Evolutionary conservation across 2,329 filamentous ascomycete genomes (phyloP), one percentile per base, ranked within the genome.

Genomic region (Gliomastix tumulicola): DNA sequence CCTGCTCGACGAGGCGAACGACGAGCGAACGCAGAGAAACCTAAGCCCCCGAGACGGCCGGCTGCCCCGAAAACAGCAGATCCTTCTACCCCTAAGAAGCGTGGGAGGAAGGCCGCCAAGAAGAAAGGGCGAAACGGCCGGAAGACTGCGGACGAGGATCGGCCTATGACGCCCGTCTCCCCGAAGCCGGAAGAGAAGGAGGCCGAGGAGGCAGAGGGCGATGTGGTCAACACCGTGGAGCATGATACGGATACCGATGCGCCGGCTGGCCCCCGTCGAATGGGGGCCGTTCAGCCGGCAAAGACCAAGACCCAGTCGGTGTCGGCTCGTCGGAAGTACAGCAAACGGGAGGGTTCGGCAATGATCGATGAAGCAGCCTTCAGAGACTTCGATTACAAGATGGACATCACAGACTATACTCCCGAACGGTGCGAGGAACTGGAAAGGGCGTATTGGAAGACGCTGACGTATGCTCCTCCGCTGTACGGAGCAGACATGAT

Each of bases 401-500:
- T 96, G 62, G 81, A 90, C 46, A 75, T 88, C 21, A 85, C 89
- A 6, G 88, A 97, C 37, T 98, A 84, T 55, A 94, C 88, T 0
- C 74, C 83, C 0, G 90, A 97, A 57, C 77, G 94, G 41, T 97
- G 92, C 55, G 88, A 94, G 48, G 92, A 98, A 55, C 73, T 98
- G 6, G 92, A 98, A 60, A 83, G 87, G 36, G 83, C 82, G 30
- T 98, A 98, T 63, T 98, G 92, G 92, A 96, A 94, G 63, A 95
- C 88, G 1, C 71, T 98, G 43, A 96, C 89, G 17, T 98, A 94
- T 62, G 94, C 90, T 32, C 82, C 87, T 39, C 92, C 92, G 0
- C 77, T 98, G 57, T 98, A 98, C 49, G 92, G 92, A 36, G 92
- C 92, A 7, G 92, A 98, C 59, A 86, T 98, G 75, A 88, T 89